Base-by-base conservation (phyloP, 768 basidiomycete species). In the Boletus tomentosulus region DNA sequence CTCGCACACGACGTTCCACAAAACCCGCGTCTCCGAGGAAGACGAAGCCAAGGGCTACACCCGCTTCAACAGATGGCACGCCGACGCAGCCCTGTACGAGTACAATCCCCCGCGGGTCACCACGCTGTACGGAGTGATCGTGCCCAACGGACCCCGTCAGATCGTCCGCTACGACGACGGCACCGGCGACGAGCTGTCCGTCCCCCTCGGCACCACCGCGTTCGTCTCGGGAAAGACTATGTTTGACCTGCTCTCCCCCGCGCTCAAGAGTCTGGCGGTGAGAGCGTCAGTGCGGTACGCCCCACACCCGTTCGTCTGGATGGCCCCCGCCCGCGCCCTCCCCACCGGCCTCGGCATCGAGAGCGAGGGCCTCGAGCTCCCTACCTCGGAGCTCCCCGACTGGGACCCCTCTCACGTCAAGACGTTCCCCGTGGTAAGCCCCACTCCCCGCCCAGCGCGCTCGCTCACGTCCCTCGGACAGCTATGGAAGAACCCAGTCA, bases 401-500 rank as follows among this genome's bases (percentile, higher is more conserved):
- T 97, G 92, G 91, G 82, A 86, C 49, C 87, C 91, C 65, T 75
- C 74, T 38, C 87, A 82, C 68, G 56, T 87, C 64, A 90, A 93
- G 78, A 74, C 76, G 3, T 77, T 86, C 50, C 91, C 92, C 27
- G 66, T 90, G 59, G 82, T 79, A 55, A 42, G 76, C 61, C 30
- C 35, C 46, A 35, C 39, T 12, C 2, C 4, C 12, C n/a, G 35
- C 35, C 19, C 30, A 25, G 15, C 19, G 41, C n/a, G 30, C 48
- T 53, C 27, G 61, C 34, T 46, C 25, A 45, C 15, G 3, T 50
- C 12, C 4, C n/a, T 5, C 38, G n/a, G n/a, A n/a, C 30, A 92
- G 87, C 67, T 87, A 6, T 96, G 94, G 94, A 95, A 95, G 77
- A 96, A 95, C 70, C 91, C 92, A 1, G 81, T 83, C 8, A 96